These are phyloP conservation scores for Cercophora samala DNA, from an alignment of 495 filamentous ascomycete genomes.

Conservation along the genomic window DNA sequence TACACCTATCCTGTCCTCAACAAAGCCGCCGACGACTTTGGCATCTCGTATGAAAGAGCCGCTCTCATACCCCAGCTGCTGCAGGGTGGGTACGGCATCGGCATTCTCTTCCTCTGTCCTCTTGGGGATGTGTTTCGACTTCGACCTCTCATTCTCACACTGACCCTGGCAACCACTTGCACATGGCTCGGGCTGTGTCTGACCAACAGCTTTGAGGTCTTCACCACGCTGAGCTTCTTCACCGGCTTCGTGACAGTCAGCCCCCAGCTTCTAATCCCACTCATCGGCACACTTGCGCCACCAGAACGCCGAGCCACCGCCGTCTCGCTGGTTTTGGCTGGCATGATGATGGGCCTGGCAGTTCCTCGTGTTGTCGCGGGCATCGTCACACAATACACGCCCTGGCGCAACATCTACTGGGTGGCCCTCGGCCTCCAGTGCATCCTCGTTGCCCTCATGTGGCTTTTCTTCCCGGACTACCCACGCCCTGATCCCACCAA, in stretches of 20 bases:
- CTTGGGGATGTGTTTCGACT: conserved; percentile 68
- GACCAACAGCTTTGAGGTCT: conserved; percentile 58
- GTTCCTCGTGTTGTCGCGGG: background rate
- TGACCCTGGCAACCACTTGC: conserved; percentile 54
- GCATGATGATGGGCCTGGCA: conserved; percentile 56
- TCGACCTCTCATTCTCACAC: conserved; percentile 61
- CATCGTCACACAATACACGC: conserved; percentile 5
- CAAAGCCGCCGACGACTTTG: conserved; percentile 60
- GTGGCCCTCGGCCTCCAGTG: background rate
- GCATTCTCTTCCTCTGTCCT: conserved; percentile 70
- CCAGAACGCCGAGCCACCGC: conserved; percentile 61
- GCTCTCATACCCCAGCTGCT: conserved; percentile 65
- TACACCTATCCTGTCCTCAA: conserved; percentile 71
- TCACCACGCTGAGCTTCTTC: conserved; percentile 64
- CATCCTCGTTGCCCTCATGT: background rate
- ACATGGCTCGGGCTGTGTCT: conserved; percentile 64
- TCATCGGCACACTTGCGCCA: conserved; percentile 72
- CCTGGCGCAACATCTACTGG: conserved; percentile 1
- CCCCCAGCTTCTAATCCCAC: conserved; percentile 74
- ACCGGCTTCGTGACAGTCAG: conserved; percentile 69
- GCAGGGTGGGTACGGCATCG: conserved; percentile 74
- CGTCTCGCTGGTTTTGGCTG: conserved; percentile 66
- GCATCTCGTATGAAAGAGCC: conserved; percentile 55
- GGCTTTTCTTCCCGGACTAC: background rate
- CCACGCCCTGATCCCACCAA: background rate